phyloP scores from a whole-genome alignment of 164 flowering plant genomes.

The Akebia trifoliata region DNA sequence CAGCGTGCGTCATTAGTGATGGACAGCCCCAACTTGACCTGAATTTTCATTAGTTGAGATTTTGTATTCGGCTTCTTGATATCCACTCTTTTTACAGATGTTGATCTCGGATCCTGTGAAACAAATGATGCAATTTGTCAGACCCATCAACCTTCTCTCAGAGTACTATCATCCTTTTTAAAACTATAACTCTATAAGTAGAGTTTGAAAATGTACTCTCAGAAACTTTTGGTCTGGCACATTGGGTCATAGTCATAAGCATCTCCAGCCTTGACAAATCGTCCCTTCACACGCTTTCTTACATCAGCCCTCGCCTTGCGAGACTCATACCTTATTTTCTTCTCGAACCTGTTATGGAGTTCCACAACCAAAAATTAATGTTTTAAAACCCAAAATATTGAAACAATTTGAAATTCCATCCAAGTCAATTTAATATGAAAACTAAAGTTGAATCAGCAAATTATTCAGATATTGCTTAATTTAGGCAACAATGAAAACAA shows the following conservation, averaged over 20 bases:
- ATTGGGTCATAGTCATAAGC: slow-evolving; percentile 53
- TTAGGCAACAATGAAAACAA: too few species aligned
- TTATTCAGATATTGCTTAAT: too few species aligned
- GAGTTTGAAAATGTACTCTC: not conserved
- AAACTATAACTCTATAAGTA: not conserved
- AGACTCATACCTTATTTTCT: slow-evolving; percentile 54
- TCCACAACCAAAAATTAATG: too few species aligned
- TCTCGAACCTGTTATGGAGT: slow-evolving; percentile 58
- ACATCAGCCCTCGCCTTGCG: slow-evolving; percentile 59
- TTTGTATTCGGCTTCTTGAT: too few species aligned
- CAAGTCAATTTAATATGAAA: too few species aligned
- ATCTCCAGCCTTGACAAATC: slow-evolving; percentile 61
- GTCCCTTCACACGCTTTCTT: slow-evolving; percentile 56
- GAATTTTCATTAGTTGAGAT: too few species aligned
- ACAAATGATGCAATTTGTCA: too few species aligned
- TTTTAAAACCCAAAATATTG: too few species aligned
- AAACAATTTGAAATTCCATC: too few species aligned
- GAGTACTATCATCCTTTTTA: not conserved
- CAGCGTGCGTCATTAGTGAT: not conserved
- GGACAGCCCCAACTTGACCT: not conserved
- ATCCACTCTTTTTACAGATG: too few species aligned
- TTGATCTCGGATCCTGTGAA: too few species aligned
- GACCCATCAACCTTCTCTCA: not conserved
- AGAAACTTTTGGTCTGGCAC: slow-evolving; percentile 28
- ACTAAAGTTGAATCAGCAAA: too few species aligned